Evolutionary conservation across 352 stramenopile genomes (phyloP).

Genomic region (Phytophthora constricta): DNA sequence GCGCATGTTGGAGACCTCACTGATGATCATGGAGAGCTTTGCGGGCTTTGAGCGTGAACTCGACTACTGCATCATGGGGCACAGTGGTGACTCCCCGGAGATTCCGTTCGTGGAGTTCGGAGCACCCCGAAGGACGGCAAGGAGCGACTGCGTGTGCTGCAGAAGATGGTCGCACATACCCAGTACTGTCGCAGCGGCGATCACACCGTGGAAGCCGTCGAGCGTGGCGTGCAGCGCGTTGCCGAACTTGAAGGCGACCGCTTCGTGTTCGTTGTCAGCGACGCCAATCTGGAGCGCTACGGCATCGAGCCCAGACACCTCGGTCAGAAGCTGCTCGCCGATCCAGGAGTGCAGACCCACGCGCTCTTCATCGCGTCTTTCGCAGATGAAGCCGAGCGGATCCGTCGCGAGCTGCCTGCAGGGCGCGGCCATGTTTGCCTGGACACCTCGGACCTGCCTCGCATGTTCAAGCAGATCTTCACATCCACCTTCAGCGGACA

Average conservation of each 20-base stretch:
- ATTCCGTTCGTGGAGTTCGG: slow-evolving; percentile 94
- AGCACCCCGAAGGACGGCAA: slow-evolving; percentile 85
- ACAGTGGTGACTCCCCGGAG: slow-evolving; percentile 88
- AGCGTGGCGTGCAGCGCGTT: slow-evolving; percentile 77
- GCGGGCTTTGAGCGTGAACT: slow-evolving; percentile 90
- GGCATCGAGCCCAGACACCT: slow-evolving; percentile 70
- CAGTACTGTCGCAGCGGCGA: slow-evolving; percentile 95
- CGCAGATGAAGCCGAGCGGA: slow-evolving; percentile 76
- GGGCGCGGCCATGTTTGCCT: slow-evolving; percentile 83
- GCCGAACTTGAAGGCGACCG: slow-evolving; percentile 66
- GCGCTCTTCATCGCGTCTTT: slow-evolving; percentile 89
- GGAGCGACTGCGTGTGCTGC: slow-evolving; percentile 90
- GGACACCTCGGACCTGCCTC: slow-evolving; percentile 79
- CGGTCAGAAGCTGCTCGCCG: slow-evolving; percentile 56
- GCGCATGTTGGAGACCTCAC: slow-evolving; percentile 92
- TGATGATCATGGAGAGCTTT: slow-evolving; percentile 97
- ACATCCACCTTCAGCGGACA: slow-evolving; percentile 50
- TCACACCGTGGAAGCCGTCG: slow-evolving; percentile 94
- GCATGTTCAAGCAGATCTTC: slow-evolving; percentile 89
- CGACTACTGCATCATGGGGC: slow-evolving; percentile 93
- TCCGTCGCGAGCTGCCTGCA: slow-evolving; percentile 63
- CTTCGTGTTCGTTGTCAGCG: slow-evolving; percentile 94
- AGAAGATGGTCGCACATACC: slow-evolving; percentile 94
- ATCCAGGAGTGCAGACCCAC: slow-evolving; percentile 71
- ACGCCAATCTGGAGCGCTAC: slow-evolving; percentile 96